Base-by-base conservation (phyloP, 2,329 filamentous ascomycete species). In the Aspergillus flavus region DNA sequence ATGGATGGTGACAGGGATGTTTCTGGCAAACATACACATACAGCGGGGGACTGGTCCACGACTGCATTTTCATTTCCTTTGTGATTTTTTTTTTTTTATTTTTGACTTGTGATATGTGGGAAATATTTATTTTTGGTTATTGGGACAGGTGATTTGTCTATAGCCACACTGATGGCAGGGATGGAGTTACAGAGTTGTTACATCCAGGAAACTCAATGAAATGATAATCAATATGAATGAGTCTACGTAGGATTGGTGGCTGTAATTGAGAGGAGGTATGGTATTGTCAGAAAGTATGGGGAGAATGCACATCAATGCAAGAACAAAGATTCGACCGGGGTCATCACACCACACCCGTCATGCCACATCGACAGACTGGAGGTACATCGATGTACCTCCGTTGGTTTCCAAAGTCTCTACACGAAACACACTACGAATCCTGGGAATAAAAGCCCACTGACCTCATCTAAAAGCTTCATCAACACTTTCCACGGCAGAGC, bases 11-110 rank as follows among this genome's bases (percentile, higher is more conserved):
- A 36, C 30, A 23, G 52, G 32, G 32, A 54, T 54, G 52, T 54
- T 54, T 54, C 52, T 54, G 52, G 52, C 36, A 54, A 54, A 54
- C 52, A 54, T 54, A 54, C 52, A 54, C 52, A 54, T 54, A 52
- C 50, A 60, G 52, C 55, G 43, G 55, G 43, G 54, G 45, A 61
- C 45, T 52, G 58, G 58, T 50, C 45, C n/a, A 57, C n/a, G 39
- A 16, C 28, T 16, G 28, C 32, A 16, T 39, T 21, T 53, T 53
- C 28, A n/a, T 53, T 59, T 59, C 14, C 9, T 52, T 26, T 9
- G 21, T 46, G 34, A 10, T 26, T 46, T 61, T 55, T n/a, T 7
- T 12, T 10, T 26, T 23, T 34, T 34, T 19, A 14, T 53, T 26
- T 45, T 21, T 28, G 12, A 26, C 19, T 30, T n/a, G 10, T 30